These are phyloP conservation scores for Exophiala aquamarina DNA, from an alignment of 2,329 filamentous ascomycete genomes.

Conservation along the genomic window DNA sequence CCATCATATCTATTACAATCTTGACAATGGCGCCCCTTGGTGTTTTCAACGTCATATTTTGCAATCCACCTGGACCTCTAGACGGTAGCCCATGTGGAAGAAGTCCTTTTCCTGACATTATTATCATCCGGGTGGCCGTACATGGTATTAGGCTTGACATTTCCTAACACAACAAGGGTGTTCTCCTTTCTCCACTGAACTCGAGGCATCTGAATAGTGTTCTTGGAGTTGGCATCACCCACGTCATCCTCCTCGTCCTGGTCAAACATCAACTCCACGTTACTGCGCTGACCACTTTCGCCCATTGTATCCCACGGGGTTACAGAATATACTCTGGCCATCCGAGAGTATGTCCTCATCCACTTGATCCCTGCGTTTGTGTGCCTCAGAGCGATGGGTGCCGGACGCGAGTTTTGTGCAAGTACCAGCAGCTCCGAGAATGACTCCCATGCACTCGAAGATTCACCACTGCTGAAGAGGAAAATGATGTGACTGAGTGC, in stretches of 20 bases:
- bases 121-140: too few relatives aligned
- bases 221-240: too few relatives aligned
- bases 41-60: too few relatives aligned
- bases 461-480: background rate
- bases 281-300: background rate
- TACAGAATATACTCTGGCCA: slow-evolving; percentile 1
- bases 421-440: slow-evolving; percentile 7
- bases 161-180: too few relatives aligned
- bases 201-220: too few relatives aligned
- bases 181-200: too few relatives aligned
- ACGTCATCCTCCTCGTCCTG: background rate
- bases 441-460: slow-evolving; percentile 9
- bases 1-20: too few relatives aligned
- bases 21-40: too few relatives aligned
- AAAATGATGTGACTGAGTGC: slow-evolving; percentile 2
- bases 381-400: background rate
- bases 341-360: slow-evolving; percentile 2
- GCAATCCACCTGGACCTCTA: too few relatives aligned
- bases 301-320: background rate
- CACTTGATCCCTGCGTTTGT: slow-evolving; percentile 2
- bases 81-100: too few relatives aligned
- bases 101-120: too few relatives aligned
- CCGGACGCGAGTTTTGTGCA: slow-evolving; percentile 5
- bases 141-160: too few relatives aligned
- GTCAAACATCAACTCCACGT: background rate